phyloP scores from a whole-genome alignment of 495 filamentous ascomycete genomes.

The Aspergillus bertholletiae region DNA sequence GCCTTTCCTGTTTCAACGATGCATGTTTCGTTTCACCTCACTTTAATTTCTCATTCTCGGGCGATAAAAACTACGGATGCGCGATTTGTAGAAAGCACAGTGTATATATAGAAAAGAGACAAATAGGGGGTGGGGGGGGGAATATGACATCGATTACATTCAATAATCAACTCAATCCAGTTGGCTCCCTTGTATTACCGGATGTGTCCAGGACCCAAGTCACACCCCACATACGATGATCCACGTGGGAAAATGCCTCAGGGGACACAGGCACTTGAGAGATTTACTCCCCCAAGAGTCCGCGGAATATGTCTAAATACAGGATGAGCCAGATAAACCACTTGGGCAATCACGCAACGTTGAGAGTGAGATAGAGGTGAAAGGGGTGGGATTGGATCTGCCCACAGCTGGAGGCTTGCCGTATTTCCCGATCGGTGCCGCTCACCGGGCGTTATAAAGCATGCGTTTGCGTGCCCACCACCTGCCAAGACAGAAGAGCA shows the following conservation, averaged over 20 bases:
- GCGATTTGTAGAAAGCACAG: background rate
- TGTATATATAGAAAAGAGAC: constrained; percentile 1
- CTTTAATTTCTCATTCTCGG: constrained; percentile 4
- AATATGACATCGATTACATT: background rate
- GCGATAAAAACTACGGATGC: background rate
- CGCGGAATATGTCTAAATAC: background rate
- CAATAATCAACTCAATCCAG: background rate
- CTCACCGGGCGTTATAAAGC: background rate
- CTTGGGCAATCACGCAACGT: background rate
- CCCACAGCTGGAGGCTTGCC: background rate
- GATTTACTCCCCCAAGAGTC: background rate
- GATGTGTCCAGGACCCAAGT: background rate
- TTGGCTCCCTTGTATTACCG: background rate
- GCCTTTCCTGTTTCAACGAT: background rate
- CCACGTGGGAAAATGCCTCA: background rate
- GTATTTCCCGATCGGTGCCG: background rate
- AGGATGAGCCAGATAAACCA: background rate
- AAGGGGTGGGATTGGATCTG: background rate
- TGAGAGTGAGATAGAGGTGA: background rate
- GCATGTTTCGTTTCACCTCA: background rate
- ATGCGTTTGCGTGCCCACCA: background rate
- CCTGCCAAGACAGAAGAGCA: background rate
- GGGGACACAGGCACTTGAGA: background rate
- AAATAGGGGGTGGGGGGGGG: background rate
- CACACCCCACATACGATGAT: background rate